Evolutionary conservation across 2,329 filamentous ascomycete species (phyloP), one percentile per base, ranked within the genome.

Genomic region (Venturia aucupariae): DNA sequence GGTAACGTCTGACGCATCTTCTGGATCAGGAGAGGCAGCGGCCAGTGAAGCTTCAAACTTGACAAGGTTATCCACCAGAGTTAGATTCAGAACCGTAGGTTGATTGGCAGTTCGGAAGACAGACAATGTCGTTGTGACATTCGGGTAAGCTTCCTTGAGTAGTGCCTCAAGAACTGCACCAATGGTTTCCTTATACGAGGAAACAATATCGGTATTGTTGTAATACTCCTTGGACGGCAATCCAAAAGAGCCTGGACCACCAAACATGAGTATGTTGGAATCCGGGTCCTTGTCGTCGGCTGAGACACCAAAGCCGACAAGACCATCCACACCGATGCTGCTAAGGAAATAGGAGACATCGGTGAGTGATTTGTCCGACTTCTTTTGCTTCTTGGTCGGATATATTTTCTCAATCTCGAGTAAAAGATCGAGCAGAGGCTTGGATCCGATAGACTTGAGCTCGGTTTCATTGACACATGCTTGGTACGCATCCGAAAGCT

Each of bases 381-480:
- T 38, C 24, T 62, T 62, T 11, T 32, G 38, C 32, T 64, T 64
- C 51, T 69, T 15, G 68, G 72, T 68, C 27, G 78, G 75, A 67
- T 83, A 82, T 13, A 79, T 72, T 7, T 76, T 70, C 11, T 79
- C 75, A 42, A 88, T 73, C 55, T 81, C 73, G 17, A 79, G 72
- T n/a, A 90, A 75, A 11, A 89, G 73, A 6, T 80, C 72, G 27
- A 79, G 71, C 46, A 90, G 72, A 2, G 86, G 86, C 65, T 78
- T 72, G 6, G 81, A 75, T 2, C 86, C 87, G 10, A 79, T 71
- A 54, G 81, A 73, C 67, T 82, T 80, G 61, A 88, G 81, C 10
- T 76, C 73, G 7, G 81, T 77, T 70, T 86, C 82, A 68, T 90
- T 79, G 72, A 88, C 81, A 70, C 88, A 91, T 44, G 86, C 82